These are phyloP conservation scores for Xerocomus minutiporus DNA, from an alignment of 1,284 basidiomycete genomes.

Conservation along the genomic window DNA sequence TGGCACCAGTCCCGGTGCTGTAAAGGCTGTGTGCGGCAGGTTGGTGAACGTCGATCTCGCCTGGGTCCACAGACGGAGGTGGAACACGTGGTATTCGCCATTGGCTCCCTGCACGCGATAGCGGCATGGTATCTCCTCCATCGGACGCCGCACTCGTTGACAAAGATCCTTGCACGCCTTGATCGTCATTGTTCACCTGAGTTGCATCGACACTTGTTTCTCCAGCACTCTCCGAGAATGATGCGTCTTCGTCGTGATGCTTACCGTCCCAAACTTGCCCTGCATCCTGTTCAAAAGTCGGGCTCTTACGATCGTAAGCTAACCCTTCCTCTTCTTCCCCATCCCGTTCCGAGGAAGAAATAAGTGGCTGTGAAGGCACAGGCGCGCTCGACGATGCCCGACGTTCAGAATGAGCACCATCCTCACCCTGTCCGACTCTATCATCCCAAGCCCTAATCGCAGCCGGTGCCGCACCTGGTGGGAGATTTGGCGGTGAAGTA, in stretches of 20 bases:
- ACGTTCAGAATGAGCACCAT: slow-evolving; percentile 36
- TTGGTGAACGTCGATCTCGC: slow-evolving; percentile 2
- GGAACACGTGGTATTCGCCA: slow-evolving; percentile 27
- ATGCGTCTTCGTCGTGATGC: slow-evolving; percentile 12
- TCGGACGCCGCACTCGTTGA: slow-evolving; percentile 9
- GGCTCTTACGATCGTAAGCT: slow-evolving; percentile 23
- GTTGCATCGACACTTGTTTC: slow-evolving; percentile 5
- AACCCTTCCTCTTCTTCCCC: slow-evolving; percentile 29
- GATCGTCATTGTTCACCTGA: not conserved
- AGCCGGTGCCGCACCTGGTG: slow-evolving; percentile 36
- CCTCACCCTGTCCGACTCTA: slow-evolving; percentile 27
- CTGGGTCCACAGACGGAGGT: slow-evolving; percentile 24
- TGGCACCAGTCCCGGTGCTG: not conserved
- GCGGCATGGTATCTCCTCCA: not conserved
- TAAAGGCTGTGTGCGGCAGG: slow-evolving; percentile 1
- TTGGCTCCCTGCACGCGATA: slow-evolving; percentile 23
- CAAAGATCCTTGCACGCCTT: slow-evolving; percentile 8
- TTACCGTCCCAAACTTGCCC: slow-evolving; percentile 10
- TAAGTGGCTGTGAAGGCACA: slow-evolving; percentile 33
- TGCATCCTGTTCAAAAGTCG: slow-evolving; percentile 8
- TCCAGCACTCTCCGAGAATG: slow-evolving; percentile 10
- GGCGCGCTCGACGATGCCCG: slow-evolving; percentile 31
- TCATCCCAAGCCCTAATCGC: slow-evolving; percentile 32
- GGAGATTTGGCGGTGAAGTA: slow-evolving; percentile 30
- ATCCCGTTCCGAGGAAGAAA: slow-evolving; percentile 34